Base-by-base conservation (phyloP, 2,329 filamentous ascomycete species). In the Nannizziopsis barbatae region DNA sequence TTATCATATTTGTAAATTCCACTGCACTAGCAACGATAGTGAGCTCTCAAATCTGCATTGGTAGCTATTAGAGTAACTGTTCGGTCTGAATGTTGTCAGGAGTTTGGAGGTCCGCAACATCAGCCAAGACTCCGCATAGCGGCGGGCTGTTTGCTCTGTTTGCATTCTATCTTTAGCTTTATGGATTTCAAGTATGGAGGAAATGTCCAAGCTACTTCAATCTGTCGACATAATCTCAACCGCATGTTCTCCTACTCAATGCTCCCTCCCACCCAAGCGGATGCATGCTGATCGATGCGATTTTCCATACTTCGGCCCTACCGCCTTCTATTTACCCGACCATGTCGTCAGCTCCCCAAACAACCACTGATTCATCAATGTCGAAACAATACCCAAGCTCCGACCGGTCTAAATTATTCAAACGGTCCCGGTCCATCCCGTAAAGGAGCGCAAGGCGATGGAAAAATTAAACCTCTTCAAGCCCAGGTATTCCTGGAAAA, bases 1-100 rank as follows among this genome's bases (percentile, higher is more conserved):
- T 98, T 68, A 98, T 96, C 92, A 98, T 98, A 7, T 39, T 50
- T 32, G 35, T 10, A 17, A 35, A 27, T 12, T 35, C 15, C 5
- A 17, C 2, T 27, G 2, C 6, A 15, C 6, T 41, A 22, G 17
- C 11, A 27, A 27, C 7, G 22, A 27, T 27, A 27, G 22, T 4
- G 22, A 27, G 7, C 22, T 7, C 22, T 27, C 22, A 27, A 27
- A 27, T 3, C 22, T 27, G 22, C 22, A 3, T 27, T 27, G 22
- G 22, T 27, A 27, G n/a, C n/a, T n/a, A n/a, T n/a, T n/a, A n/a
- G n/a, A n/a, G n/a, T n/a, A n/a, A n/a, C n/a, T n/a, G n/a, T n/a
- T n/a, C n/a, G n/a, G n/a, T n/a, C n/a, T n/a, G n/a, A n/a, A n/a
- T n/a, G n/a, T n/a, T n/a, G n/a, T n/a, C n/a, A n/a, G n/a, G n/a